These are phyloP conservation scores for Lumnitzera littorea DNA, from an alignment of 345 rosid genomes.

Conservation along the genomic window DNA sequence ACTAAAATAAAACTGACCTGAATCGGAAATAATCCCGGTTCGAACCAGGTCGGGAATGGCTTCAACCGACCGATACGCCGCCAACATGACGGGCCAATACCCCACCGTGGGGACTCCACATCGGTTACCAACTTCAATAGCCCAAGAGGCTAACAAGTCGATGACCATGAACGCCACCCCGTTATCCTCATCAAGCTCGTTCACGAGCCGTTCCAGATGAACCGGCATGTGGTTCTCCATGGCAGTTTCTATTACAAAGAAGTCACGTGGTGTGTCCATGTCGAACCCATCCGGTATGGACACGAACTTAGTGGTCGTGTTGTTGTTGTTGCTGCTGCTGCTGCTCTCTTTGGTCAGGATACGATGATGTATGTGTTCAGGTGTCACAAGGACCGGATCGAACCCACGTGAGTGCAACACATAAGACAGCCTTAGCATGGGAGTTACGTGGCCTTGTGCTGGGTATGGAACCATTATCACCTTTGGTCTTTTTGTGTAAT, in stretches of 20 bases:
- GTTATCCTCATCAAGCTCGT: slow-evolving; percentile 17
- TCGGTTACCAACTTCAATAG: slow-evolving; percentile 43
- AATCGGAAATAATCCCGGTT: slow-evolving; percentile 36
- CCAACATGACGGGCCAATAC: slow-evolving; percentile 73
- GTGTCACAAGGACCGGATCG: slow-evolving; percentile 40
- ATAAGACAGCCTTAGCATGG: slow-evolving; percentile 58
- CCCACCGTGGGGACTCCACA: slow-evolving; percentile 56
- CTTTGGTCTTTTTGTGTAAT: slow-evolving; percentile 18
- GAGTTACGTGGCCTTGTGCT: slow-evolving; percentile 76
- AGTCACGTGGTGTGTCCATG: slow-evolving; percentile 29
- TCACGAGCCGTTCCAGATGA: slow-evolving; percentile 42
- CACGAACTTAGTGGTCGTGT: slow-evolving; percentile 17
- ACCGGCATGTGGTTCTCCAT: slow-evolving; percentile 55
- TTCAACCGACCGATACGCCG: slow-evolving; percentile 44
- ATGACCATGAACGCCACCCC: slow-evolving; percentile 47
- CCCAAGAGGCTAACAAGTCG: slow-evolving; percentile 68
- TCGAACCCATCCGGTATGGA: slow-evolving; percentile 40
- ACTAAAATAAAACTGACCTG: slow-evolving; percentile 24
- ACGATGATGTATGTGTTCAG: slow-evolving; percentile 46
- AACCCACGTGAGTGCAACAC: slow-evolving; percentile 38
- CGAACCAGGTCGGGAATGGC: slow-evolving; percentile 56
- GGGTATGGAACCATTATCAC: slow-evolving; percentile 70
- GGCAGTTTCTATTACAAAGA: slow-evolving; percentile 52
- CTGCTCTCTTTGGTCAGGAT: slow-evolving; percentile 2
- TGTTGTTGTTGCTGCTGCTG: no score